Percentiles rank a stretch among this genome's conserved stretches.
Evolutionary conservation across 345 rosid genomes (phyloP).

Genomic region (Camelina sativa): DNA sequence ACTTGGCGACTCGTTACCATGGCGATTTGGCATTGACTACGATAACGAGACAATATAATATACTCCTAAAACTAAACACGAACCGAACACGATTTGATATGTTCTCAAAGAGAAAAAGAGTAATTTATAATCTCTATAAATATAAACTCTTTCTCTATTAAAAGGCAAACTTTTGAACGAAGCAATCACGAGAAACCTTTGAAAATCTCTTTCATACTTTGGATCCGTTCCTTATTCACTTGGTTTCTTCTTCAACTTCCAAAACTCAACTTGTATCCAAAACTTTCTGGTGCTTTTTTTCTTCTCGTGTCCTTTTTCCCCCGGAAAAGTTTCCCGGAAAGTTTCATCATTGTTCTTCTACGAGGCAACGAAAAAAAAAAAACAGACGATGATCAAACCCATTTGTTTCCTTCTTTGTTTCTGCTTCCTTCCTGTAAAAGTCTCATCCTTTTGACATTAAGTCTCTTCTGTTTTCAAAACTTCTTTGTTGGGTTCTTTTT

Average conservation of each 20-base stretch:
- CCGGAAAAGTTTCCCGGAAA: conserved; percentile 39
- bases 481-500: background rate
- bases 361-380: background rate
- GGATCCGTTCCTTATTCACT: conserved; percentile 61
- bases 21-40: background rate
- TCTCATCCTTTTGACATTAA: conserved; percentile 40
- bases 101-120: background rate
- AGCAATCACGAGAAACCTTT: conserved; percentile 90
- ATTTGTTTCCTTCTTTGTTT: conserved; percentile 34
- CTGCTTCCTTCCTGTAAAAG: conserved; percentile 35
- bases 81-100: conserved; percentile 33
- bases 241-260: conserved; percentile 45
- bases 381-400: conserved; percentile 43
- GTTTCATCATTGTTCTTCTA: conserved; percentile 33
- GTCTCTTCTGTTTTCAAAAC: background rate
- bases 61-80: conserved; percentile 1
- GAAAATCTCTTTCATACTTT: conserved; percentile 54
- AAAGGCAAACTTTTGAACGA: conserved; percentile 53
- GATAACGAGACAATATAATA: background rate
- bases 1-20: conserved; percentile 4
- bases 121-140: too few relatives aligned
- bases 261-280: conserved; percentile 47
- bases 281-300: conserved; percentile 43
- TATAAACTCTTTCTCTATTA: too few relatives aligned
- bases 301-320: conserved; percentile 41